Evolutionary conservation across 164 flowering plant species (phyloP).

Genomic region (Malania oleifera): DNA sequence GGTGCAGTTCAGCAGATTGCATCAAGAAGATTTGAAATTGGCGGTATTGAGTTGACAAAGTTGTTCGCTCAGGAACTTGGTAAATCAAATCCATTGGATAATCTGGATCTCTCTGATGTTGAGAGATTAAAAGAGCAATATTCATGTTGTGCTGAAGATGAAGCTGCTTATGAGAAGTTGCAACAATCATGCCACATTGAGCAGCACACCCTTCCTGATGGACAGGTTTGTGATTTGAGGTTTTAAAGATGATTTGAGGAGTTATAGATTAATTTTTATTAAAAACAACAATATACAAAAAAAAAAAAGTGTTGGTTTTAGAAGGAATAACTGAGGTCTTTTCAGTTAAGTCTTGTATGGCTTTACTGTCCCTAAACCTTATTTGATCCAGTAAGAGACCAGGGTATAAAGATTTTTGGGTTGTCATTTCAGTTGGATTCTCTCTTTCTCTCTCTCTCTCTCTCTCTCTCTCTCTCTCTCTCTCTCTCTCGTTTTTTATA

Average conservation of each 20-base stretch:
- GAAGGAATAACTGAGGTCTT: too few species aligned
- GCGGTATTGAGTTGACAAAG: slow-evolving; percentile 85
- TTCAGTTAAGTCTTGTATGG: too few species aligned
- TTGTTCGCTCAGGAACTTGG: slow-evolving; percentile 72
- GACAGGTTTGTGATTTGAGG: slow-evolving; percentile 58
- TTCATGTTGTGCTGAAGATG: slow-evolving; percentile 92
- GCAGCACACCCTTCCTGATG: slow-evolving; percentile 91
- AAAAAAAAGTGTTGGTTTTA: neutral
- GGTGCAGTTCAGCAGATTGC: slow-evolving; percentile 99
- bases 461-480: too few species aligned
- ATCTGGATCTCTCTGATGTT: slow-evolving; percentile 52
- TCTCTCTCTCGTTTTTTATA: too few species aligned
- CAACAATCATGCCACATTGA: slow-evolving; percentile 47
- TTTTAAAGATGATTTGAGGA: neutral
- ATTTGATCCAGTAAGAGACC: too few species aligned
- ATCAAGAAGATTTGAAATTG: slow-evolving; percentile 86
- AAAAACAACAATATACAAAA: too few species aligned
- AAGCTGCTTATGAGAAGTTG: slow-evolving; percentile 50
- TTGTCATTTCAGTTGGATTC: too few species aligned
- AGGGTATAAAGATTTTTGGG: too few species aligned
- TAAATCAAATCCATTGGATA: slow-evolving; percentile 70
- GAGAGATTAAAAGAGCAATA: slow-evolving; percentile 82
- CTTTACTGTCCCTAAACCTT: too few species aligned
- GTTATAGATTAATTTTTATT: too few species aligned
- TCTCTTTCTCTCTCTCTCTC: too few species aligned